Evolutionary conservation across 2,329 filamentous ascomycete genomes (phyloP).

Genomic region (Leptographium flavum): DNA sequence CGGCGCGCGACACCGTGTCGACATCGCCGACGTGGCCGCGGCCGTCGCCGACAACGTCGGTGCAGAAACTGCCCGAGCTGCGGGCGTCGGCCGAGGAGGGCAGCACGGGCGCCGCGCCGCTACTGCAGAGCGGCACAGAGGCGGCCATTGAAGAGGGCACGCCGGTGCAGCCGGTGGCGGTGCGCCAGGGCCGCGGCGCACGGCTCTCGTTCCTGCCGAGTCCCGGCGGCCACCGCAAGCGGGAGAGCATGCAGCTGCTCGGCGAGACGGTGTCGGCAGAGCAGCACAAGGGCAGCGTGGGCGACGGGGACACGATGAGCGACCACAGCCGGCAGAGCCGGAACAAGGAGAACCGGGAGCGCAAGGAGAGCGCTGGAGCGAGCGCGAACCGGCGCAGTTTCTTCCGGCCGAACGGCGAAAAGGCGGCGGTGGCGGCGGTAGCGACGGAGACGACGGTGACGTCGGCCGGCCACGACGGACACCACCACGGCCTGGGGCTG

Average conservation of each 20-base stretch:
- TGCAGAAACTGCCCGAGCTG: slow-evolving; percentile 14
- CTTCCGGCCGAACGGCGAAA: slow-evolving; percentile 20
- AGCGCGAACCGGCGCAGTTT: slow-evolving; percentile 27
- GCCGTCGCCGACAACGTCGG: slow-evolving; percentile 26
- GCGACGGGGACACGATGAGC: slow-evolving; percentile 16
- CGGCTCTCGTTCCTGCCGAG: slow-evolving; percentile 40
- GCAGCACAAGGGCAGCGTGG: slow-evolving; percentile 10
- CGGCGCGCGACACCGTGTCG: slow-evolving; percentile 23
- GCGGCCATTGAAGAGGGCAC: slow-evolving; percentile 29
- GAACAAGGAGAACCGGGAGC: slow-evolving; percentile 21
- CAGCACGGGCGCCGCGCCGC: background rate
- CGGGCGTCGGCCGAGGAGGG: slow-evolving; percentile 21
- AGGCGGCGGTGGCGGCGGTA: background rate
- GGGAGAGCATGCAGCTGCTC: slow-evolving; percentile 7
- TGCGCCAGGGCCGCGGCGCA: slow-evolving; percentile 34
- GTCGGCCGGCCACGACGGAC: background rate
- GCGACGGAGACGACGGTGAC: background rate
- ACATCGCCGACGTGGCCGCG: slow-evolving; percentile 32
- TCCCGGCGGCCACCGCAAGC: slow-evolving; percentile 18
- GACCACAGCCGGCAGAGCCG: slow-evolving; percentile 8
- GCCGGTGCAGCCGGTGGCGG: slow-evolving; percentile 33
- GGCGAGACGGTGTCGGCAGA: slow-evolving; percentile 1
- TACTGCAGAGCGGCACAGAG: background rate
- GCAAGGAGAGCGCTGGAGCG: too few relatives aligned
- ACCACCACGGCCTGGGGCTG: background rate